These are phyloP conservation scores for Phellinidium pouzarii DNA, from an alignment of 1,284 basidiomycete species.

Conservation along the genomic window DNA sequence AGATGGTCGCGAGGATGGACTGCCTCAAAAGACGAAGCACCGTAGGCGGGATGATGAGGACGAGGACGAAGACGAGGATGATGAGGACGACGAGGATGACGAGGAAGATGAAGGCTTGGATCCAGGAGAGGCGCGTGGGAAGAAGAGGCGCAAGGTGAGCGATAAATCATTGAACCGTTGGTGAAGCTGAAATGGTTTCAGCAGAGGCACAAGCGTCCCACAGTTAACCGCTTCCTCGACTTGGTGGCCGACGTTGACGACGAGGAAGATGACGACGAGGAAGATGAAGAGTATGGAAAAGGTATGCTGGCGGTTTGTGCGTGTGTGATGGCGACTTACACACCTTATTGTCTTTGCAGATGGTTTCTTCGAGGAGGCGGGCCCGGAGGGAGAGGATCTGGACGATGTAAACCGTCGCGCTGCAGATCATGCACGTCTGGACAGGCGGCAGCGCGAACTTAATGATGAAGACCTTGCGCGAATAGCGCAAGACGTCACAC, in stretches of 20 bases:
- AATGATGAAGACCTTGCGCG: slow-evolving; percentile 83
- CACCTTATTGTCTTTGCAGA: slow-evolving; percentile 36
- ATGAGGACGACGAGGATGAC: slow-evolving; percentile 31
- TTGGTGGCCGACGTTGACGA: slow-evolving; percentile 91
- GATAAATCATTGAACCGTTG: neutral
- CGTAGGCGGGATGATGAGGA: slow-evolving; percentile 31
- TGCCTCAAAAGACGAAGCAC: slow-evolving; percentile 27
- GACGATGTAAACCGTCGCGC: slow-evolving; percentile 56
- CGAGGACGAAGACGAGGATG: slow-evolving; percentile 30
- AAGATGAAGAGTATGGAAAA: slow-evolving; percentile 76
- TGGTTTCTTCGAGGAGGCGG: slow-evolving; percentile 78
- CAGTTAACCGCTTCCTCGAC: slow-evolving; percentile 85
- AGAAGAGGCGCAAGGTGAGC: slow-evolving; percentile 52
- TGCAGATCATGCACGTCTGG: slow-evolving; percentile 72
- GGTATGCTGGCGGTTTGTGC: slow-evolving; percentile 37
- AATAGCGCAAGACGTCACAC: slow-evolving; percentile 80
- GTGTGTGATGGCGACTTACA: neutral
- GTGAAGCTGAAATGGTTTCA: slow-evolving; percentile 11
- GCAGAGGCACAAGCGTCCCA: slow-evolving; percentile 55
- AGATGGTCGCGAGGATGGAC: slow-evolving; percentile 22
- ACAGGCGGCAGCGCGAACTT: slow-evolving; percentile 68
- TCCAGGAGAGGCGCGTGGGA: slow-evolving; percentile 34
- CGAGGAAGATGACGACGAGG: slow-evolving; percentile 93
- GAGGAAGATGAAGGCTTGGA: slow-evolving; percentile 32
- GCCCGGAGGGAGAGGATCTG: slow-evolving; percentile 60